Conservation (phyloP, 208 protist genomes). For the Leishmania gerbilli region DNA sequence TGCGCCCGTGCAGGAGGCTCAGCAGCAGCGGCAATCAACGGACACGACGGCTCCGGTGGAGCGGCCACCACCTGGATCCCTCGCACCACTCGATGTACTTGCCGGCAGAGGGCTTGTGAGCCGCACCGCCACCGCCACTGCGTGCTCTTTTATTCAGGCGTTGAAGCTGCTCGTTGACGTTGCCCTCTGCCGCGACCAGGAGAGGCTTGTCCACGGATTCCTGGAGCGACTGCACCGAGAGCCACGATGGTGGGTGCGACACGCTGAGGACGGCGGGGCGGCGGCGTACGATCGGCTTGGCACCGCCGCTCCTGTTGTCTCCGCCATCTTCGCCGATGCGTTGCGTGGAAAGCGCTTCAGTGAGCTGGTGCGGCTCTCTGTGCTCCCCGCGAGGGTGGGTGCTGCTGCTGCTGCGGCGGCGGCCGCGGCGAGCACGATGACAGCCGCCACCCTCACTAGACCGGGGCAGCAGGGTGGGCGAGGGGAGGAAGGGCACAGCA, state of each 20-base stretch:
- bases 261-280: conserved; percentile 13
- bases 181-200: conserved; percentile 74
- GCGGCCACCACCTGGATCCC: not conserved
- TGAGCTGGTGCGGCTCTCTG: conserved; percentile 57
- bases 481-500: not conserved
- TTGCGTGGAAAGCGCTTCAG: conserved; percentile 58
- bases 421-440: not conserved
- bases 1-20: not conserved
- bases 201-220: conserved; percentile 74
- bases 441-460: not conserved
- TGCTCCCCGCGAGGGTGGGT: conserved; percentile 32
- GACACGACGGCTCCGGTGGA: not conserved
- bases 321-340: conserved; percentile 50
- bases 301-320: conserved; percentile 48
- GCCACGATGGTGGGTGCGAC: conserved; percentile 72
- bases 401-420: not conserved
- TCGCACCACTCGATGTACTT: not conserved
- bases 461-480: not conserved
- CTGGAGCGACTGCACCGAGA: conserved; percentile 57
- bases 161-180: conserved; percentile 77
- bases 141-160: conserved; percentile 41
- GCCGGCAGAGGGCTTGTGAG: not conserved
- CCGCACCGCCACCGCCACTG: not conserved
- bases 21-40: not conserved
- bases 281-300: conserved; percentile 29